phyloP scores from a whole-genome alignment of 2,329 filamentous ascomycete genomes.

The Davidsoniella australis region DNA sequence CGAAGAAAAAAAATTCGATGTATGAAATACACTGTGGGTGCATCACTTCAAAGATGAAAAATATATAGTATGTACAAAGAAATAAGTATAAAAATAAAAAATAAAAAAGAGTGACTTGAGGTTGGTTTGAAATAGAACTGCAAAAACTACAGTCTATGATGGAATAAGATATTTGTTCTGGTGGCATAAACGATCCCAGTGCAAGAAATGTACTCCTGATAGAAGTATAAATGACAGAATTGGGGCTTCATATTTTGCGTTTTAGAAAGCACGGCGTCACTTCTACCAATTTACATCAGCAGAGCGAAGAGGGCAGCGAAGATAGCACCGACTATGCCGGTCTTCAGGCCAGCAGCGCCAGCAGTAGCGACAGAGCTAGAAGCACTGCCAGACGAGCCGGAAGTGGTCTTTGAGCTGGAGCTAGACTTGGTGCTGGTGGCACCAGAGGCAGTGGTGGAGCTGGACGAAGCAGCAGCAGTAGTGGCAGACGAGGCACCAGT shows the following conservation, averaged over 20 bases:
- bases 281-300: not conserved
- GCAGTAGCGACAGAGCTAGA: constrained; percentile 1
- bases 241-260: not conserved
- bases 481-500: too few relatives aligned
- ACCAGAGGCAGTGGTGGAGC: too few relatives aligned
- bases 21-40: too few relatives aligned
- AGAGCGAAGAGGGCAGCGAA: not conserved
- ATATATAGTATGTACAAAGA: not conserved
- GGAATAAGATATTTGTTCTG: not conserved
- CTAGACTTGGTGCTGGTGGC: too few relatives aligned
- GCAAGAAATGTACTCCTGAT: not conserved
- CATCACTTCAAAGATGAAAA: not conserved
- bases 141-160: not conserved
- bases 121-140: not conserved
- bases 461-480: too few relatives aligned
- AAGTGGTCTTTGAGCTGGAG: too few relatives aligned
- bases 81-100: not conserved
- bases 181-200: not conserved
- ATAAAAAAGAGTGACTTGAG: not conserved
- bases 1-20: not conserved
- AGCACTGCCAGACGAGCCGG: too few relatives aligned
- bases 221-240: not conserved
- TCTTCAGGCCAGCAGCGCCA: not conserved
- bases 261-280: not conserved
- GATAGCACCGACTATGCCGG: not conserved